phyloP scores from a whole-genome alignment of 2,329 filamentous ascomycete species.

The Phialemonium atrogriseum region DNA sequence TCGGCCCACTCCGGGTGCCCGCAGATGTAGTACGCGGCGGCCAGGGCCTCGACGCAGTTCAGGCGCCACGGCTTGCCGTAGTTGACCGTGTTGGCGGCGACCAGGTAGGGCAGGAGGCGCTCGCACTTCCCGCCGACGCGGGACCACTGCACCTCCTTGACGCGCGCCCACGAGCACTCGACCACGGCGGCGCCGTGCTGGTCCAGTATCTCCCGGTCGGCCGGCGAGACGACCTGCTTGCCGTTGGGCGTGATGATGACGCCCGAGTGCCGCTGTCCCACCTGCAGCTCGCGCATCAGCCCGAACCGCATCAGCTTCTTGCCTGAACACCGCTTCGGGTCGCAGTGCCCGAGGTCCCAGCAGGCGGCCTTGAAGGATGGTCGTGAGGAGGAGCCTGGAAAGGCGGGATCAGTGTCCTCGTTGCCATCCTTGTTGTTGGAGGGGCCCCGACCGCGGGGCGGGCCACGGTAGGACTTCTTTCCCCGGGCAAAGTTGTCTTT shows the following conservation, averaged over 20 bases:
- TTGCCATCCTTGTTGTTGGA: constrained; percentile 29
- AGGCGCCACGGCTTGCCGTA: constrained; percentile 92
- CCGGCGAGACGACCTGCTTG: constrained; percentile 74
- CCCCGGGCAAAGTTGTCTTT: constrained; percentile 74
- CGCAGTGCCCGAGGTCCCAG: constrained; percentile 97
- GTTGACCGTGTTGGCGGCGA: constrained; percentile 94
- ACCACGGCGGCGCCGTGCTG: constrained; percentile 91
- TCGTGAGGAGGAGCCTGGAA: constrained; percentile 20
- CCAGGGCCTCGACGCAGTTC: constrained; percentile 93
- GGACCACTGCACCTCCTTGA: constrained; percentile 82
- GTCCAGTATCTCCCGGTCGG: constrained; percentile 73
- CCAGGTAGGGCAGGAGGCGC: constrained; percentile 83
- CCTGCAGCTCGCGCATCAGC: constrained; percentile 83
- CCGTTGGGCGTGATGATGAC: constrained; percentile 95
- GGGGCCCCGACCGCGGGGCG: constrained; percentile 45
- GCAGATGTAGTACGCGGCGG: constrained; percentile 88
- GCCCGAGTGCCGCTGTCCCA: constrained; percentile 86
- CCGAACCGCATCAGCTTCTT: constrained; percentile 90
- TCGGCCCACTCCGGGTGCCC: constrained; percentile 87
- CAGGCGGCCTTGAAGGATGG: constrained; percentile 82
- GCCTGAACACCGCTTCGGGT: constrained; percentile 91
- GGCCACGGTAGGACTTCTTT: constrained; percentile 58
- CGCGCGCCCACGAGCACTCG: constrained; percentile 93
- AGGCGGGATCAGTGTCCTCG: constrained; percentile 14
- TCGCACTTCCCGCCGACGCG: constrained; percentile 93